These are phyloP conservation scores for Gilbertella persicaria DNA, from an alignment of 371 early-diverging fungal genomes.

Conservation along the genomic window DNA sequence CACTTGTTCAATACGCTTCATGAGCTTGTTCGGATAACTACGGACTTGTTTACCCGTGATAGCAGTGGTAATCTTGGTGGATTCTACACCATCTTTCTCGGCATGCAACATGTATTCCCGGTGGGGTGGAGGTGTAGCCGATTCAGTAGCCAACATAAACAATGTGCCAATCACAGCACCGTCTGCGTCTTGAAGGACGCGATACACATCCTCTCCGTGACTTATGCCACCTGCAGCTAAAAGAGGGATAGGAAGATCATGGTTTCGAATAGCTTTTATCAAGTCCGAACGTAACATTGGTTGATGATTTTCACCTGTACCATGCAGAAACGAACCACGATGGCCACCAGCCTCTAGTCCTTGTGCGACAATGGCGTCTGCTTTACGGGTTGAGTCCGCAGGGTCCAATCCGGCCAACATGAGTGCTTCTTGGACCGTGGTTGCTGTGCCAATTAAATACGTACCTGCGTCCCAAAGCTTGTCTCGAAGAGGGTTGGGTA, in stretches of 20 bases:
- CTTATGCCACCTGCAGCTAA: slow-evolving; percentile 50
- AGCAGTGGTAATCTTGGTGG: slow-evolving; percentile 31
- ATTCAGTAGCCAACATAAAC: slow-evolving; percentile 43
- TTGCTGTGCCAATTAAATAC: slow-evolving; percentile 49
- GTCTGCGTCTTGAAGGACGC: slow-evolving; percentile 31
- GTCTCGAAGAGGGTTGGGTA: slow-evolving; percentile 28
- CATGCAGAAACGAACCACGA: slow-evolving; percentile 34
- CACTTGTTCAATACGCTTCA: slow-evolving; percentile 29
- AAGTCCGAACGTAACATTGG: slow-evolving; percentile 26
- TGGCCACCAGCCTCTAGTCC: slow-evolving; percentile 51
- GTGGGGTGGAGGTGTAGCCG: slow-evolving; percentile 31
- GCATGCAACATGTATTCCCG: slow-evolving; percentile 26
- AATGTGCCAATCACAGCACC: slow-evolving; percentile 42
- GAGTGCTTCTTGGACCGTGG: slow-evolving; percentile 39
- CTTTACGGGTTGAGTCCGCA: slow-evolving; percentile 24
- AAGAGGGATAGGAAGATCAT: slow-evolving; percentile 25
- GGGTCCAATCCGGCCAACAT: slow-evolving; percentile 28
- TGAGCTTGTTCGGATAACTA: slow-evolving; percentile 37
- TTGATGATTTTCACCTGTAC: slow-evolving; percentile 1
- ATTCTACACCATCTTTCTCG: neutral
- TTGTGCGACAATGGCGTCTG: slow-evolving; percentile 46
- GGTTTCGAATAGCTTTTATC: slow-evolving; percentile 11
- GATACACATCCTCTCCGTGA: slow-evolving; percentile 22
- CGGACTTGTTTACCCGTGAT: slow-evolving; percentile 41
- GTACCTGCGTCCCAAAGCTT: slow-evolving; percentile 32